Base-by-base conservation (phyloP, 257 asterid genomes). In the Penstemon eatonii region DNA sequence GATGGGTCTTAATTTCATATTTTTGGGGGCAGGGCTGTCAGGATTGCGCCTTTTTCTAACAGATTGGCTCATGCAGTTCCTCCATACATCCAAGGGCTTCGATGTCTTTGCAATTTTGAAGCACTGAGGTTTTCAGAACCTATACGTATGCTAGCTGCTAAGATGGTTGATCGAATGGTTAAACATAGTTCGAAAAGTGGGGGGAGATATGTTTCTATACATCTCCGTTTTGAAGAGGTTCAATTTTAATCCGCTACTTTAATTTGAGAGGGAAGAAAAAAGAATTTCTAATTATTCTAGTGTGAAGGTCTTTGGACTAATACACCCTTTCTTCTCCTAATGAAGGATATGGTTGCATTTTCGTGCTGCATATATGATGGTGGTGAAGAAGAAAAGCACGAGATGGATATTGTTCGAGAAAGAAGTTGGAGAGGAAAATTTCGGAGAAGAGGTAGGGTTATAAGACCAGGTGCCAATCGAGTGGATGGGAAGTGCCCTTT, bases 351-450 rank as follows among this genome's bases (percentile, higher is more conserved):
- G 99, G 99, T 94, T 78, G 99, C 97, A 37, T 94, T 94, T 79
- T 94, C 97, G 2, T 94, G 99, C 81, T 94, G 99, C 80, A 81
- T 80, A 67, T 94, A 91, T 62, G 97, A 91, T 77, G 99, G 99
- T 10, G 99, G 99, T 5, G 95, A 89, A 64, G 95, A 91, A 83
- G 99, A 94, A 75, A 89, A 84, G 73, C 92, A 38, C 55, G 97
- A 91, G 73, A 94, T 94, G 99, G 97, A 94, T 81, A 73, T 86
- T 74, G 97, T 95, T 52, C 94, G 99, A 37, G 99, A 93, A 80
- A 78, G 99, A 82, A 93, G 99, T 80, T 93, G 99, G 99, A 86
- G 97, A 71, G 99, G 99, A 61, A 94, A 94, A 69, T 91, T 94
- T 56, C 91, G 95, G 40, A 85, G 89, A 68, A 84, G 95, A 77